A percentile compares a stretch with the other conserved stretches of the same genome.
Evolutionary conservation across 148 eudicot genomes (phyloP).

Genomic region (Rhododendron henanense): DNA sequence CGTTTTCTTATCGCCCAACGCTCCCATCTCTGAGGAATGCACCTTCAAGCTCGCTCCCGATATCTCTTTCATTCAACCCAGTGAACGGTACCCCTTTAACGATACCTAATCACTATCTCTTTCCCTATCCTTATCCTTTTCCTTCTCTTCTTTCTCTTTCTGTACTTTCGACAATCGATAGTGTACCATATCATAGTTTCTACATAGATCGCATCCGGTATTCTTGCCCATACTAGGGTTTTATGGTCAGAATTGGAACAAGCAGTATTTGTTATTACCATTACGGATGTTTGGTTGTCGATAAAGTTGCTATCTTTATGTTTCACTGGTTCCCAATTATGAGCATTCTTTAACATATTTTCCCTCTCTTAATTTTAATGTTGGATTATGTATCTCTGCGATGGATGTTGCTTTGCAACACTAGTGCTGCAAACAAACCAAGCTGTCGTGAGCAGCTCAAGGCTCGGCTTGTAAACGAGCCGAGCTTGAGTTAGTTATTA

Average conservation of each 20-base stretch:
- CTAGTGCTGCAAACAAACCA: neutral
- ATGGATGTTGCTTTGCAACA: neutral
- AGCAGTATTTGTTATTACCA: neutral
- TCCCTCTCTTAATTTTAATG: neutral
- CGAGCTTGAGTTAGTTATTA: neutral
- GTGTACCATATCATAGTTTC: neutral
- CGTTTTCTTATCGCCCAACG: constrained; percentile 39
- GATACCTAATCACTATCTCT: neutral
- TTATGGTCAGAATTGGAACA: neutral
- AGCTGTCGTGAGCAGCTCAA: neutral
- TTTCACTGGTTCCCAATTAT: neutral
- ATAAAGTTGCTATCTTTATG: neutral
- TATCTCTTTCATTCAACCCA: constrained; percentile 61
- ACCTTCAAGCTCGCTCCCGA: constrained; percentile 93
- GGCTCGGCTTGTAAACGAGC: neutral
- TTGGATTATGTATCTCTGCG: neutral
- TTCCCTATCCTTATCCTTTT: neutral
- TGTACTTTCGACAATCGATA: neutral
- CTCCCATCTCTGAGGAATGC: constrained; percentile 40
- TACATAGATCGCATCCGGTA: neutral
- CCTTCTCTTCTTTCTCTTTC: neutral
- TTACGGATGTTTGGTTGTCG: neutral
- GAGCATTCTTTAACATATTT: neutral
- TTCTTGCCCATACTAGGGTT: neutral
- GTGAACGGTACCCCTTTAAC: constrained; percentile 49